Percentiles rank a stretch among this genome's conserved stretches.
phyloP scores from a whole-genome alignment of 2,329 filamentous ascomycete species.

The Trichophaea hybrida region DNA sequence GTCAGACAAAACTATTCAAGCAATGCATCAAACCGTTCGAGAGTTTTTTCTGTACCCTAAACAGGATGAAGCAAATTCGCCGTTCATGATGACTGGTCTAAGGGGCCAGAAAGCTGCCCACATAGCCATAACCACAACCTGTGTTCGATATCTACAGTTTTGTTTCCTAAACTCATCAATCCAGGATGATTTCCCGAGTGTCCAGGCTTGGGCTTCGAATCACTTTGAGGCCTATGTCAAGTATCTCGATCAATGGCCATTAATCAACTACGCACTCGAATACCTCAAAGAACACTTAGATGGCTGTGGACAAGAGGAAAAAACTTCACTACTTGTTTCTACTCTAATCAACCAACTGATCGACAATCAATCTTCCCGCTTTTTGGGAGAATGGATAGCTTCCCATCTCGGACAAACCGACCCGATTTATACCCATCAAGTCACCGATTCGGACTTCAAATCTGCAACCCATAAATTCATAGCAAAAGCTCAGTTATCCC shows the following conservation, averaged over 20 bases:
- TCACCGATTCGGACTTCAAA: too few species aligned
- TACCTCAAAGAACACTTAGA: not conserved
- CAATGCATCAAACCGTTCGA: conserved; percentile 2
- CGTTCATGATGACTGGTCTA: not conserved
- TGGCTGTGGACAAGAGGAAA: not conserved
- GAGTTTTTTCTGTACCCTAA: not conserved
- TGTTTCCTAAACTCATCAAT: not conserved
- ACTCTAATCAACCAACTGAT: not conserved
- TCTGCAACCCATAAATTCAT: too few species aligned
- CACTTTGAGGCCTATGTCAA: not conserved
- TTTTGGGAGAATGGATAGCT: not conserved
- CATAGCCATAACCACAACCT: not conserved
- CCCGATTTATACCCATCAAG: not conserved
- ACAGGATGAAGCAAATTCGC: not conserved
- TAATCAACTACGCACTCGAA: not conserved
- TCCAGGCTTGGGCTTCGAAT: not conserved
- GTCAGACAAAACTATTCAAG: not conserved
- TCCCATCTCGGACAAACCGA: not conserved
- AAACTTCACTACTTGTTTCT: not conserved
- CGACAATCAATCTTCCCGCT: not conserved
- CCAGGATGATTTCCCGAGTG: not conserved
- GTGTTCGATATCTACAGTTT: not conserved
- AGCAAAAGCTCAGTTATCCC: too few species aligned
- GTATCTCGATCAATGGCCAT: not conserved
- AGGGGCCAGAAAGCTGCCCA: not conserved